Conservation (phyloP, 2,329 filamentous ascomycete species). For the Madurella fahalii region DNA sequence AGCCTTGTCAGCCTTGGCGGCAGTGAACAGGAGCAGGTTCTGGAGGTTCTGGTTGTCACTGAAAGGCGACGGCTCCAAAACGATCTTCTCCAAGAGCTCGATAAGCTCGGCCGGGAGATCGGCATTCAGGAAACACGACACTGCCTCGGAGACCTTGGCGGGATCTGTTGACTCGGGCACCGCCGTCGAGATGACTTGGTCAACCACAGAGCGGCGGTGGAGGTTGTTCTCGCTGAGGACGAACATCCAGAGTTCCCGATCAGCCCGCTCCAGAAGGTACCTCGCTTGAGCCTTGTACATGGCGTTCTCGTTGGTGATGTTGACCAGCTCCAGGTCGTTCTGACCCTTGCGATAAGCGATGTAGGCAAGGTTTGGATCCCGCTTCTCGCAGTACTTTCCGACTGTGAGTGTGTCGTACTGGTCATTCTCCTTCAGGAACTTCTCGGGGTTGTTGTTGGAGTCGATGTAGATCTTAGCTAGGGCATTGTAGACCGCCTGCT, state of each 20-base stretch:
- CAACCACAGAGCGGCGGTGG: conserved; percentile 86
- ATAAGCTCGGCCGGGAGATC: conserved; percentile 93
- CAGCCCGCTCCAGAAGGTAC: conserved; percentile 86
- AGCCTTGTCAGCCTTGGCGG: conserved; percentile 92
- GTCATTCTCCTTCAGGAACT: conserved; percentile 96
- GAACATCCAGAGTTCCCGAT: conserved; percentile 88
- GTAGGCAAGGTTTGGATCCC: conserved; percentile 90
- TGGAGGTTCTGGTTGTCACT: conserved; percentile 96
- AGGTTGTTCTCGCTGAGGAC: conserved; percentile 95
- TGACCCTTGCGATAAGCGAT: conserved; percentile 96
- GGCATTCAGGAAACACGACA: conserved; percentile 85
- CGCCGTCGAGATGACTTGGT: conserved; percentile 93
- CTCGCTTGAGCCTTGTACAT: conserved; percentile 99
- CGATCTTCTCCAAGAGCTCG: conserved; percentile 97
- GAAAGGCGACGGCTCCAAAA: conserved; percentile 98
- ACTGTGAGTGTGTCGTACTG: conserved; percentile 89
- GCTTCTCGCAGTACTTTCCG: conserved; percentile 98
- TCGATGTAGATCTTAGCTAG: conserved; percentile 99
- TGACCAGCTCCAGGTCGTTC: conserved; percentile 95
- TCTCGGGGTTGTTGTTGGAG: conserved; percentile 95
- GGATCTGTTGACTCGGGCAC: conserved; percentile 91
- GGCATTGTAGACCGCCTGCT: conserved; percentile 95
- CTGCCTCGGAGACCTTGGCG: conserved; percentile 89
- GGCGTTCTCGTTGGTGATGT: conserved; percentile 98
- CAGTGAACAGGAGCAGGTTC: conserved; percentile 93